These are phyloP conservation scores for Podosphaera xanthii DNA, from an alignment of 2,329 filamentous ascomycete genomes.

Conservation along the genomic window DNA sequence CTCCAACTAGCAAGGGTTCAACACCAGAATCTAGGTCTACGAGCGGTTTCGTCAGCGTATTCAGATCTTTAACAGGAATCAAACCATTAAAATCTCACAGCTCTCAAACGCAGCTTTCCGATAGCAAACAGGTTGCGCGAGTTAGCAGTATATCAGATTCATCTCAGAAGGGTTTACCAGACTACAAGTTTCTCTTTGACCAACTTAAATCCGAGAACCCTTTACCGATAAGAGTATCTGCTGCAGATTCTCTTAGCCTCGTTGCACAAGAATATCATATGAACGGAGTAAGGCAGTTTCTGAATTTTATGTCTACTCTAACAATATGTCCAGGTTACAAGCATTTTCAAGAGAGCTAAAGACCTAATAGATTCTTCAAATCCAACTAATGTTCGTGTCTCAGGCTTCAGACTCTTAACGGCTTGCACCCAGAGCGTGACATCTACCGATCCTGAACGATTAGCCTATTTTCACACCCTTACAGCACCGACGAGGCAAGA, in stretches of 20 bases:
- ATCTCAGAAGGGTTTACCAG: slow-evolving; percentile 23
- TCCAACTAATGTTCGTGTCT: slow-evolving; percentile 26
- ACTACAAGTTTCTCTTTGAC: slow-evolving; percentile 30
- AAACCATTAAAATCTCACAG: slow-evolving; percentile 28
- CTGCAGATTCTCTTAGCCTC: slow-evolving; percentile 32
- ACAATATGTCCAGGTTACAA: slow-evolving; percentile 9
- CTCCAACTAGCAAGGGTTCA: slow-evolving; percentile 33
- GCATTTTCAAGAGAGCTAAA: slow-evolving; percentile 41
- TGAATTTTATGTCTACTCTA: not conserved
- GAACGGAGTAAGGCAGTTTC: slow-evolving; percentile 11
- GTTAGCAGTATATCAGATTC: slow-evolving; percentile 18
- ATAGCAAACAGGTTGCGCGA: slow-evolving; percentile 22
- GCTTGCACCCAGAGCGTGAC: slow-evolving; percentile 40
- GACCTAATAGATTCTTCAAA: slow-evolving; percentile 38
- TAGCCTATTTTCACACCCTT: slow-evolving; percentile 41
- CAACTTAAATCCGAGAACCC: slow-evolving; percentile 28
- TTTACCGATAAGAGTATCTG: slow-evolving; percentile 29
- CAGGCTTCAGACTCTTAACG: slow-evolving; percentile 42
- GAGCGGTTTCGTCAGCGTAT: slow-evolving; percentile 37
- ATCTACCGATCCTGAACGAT: slow-evolving; percentile 42
- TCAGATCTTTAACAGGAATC: slow-evolving; percentile 33
- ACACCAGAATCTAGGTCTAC: slow-evolving; percentile 31
- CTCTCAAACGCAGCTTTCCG: slow-evolving; percentile 18
- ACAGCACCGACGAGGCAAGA: slow-evolving; percentile 31
- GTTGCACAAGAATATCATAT: slow-evolving; percentile 35